Percentiles rank a stretch among this genome's conserved stretches.
Conservation (phyloP, 768 basidiomycete genomes). For the Coprinellus micaceus region DNA sequence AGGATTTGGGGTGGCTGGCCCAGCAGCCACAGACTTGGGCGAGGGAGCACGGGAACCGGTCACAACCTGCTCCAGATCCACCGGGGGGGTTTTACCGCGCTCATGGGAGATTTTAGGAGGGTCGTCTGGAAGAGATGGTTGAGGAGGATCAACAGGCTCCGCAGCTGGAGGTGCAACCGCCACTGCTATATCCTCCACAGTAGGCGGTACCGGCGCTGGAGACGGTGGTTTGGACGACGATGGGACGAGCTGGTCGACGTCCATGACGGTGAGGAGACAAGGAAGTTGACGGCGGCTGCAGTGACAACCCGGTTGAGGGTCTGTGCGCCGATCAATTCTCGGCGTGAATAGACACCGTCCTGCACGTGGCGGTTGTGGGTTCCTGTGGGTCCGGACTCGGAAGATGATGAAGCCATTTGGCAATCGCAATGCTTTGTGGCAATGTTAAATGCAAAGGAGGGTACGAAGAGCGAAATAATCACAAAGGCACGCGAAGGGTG, state of each 20-base stretch:
- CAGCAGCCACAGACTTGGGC: constrained; percentile 4
- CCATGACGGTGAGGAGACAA: constrained; percentile 13
- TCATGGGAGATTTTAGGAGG: constrained; percentile 4
- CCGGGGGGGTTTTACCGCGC: not conserved
- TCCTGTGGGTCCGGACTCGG: not conserved
- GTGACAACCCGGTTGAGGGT: constrained; percentile 9
- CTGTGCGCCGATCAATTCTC: constrained; percentile 32
- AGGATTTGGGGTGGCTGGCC: not conserved
- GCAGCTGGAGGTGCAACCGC: constrained; percentile 5
- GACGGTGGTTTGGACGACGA: not conserved
- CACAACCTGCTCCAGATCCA: constrained; percentile 6
- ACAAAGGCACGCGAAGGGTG: too few species aligned
- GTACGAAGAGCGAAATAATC: too few species aligned
- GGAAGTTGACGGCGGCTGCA: constrained; percentile 9
- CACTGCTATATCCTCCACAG: constrained; percentile 1
- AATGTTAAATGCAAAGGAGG: too few species aligned
- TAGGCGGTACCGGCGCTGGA: constrained; percentile 1
- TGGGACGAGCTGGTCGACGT: constrained; percentile 9
- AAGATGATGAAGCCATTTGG: too few species aligned
- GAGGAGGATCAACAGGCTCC: not conserved
- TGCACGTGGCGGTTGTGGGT: not conserved
- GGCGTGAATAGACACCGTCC: constrained; percentile 1
- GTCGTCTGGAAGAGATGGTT: constrained; percentile 8
- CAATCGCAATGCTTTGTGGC: too few species aligned
- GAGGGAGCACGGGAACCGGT: constrained; percentile 3